phyloP scores from a whole-genome alignment of 192 early-diverging fungal genomes.

The Rhizophagus prolifer region DNA sequence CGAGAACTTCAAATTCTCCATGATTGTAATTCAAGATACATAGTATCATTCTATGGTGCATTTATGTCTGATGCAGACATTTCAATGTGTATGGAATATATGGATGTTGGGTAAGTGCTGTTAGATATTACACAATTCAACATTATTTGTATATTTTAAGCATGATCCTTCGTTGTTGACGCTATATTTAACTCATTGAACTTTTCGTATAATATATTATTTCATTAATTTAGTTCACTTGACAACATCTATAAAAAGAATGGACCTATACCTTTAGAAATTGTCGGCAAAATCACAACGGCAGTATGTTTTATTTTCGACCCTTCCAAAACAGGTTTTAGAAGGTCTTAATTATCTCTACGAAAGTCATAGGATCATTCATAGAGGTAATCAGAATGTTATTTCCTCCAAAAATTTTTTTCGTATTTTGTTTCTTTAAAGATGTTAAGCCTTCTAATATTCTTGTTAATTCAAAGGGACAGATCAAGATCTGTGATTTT shows the following conservation, averaged over 20 bases:
- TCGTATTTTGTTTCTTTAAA: conserved; percentile 31
- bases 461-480: conserved; percentile 74
- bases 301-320: conserved; percentile 53
- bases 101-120: conserved; percentile 75
- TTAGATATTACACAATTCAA: neutral
- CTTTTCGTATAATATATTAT: neutral
- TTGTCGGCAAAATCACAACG: conserved; percentile 80
- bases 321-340: conserved; percentile 45
- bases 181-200: too few species aligned
- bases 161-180: neutral
- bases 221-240: conserved; percentile 57
- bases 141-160: too few species aligned
- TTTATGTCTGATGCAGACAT: conserved; percentile 82
- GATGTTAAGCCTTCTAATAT: conserved; percentile 89
- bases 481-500: conserved; percentile 85
- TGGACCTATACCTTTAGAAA: conserved; percentile 86
- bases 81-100: conserved; percentile 97
- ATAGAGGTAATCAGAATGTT: conserved; percentile 65
- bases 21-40: conserved; percentile 92
- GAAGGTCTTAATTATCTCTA: conserved; percentile 85
- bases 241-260: conserved; percentile 90
- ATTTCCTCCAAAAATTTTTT: neutral
- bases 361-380: conserved; percentile 87
- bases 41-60: conserved; percentile 97
- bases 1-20: conserved; percentile 95